phyloP scores from a whole-genome alignment of 176 grass and related monocot genomes.

The Eremochloa ophiuroides region DNA sequence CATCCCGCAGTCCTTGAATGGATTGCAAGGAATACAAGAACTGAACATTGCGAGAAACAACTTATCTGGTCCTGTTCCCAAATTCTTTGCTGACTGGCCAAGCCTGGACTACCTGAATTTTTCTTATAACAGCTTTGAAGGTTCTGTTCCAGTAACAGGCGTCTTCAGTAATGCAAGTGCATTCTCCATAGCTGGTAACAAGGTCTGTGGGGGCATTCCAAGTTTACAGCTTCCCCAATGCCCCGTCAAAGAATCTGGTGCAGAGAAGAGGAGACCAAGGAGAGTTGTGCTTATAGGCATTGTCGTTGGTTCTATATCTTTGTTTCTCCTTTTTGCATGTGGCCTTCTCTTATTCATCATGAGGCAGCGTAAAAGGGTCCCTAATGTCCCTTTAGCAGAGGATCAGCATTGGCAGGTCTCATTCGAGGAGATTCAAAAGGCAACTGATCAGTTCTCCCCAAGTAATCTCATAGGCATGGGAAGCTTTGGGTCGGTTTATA shows the following conservation, averaged over 20 bases:
- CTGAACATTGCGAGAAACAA: constrained; percentile 1
- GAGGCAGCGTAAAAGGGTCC: neutral
- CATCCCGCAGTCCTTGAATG: constrained; percentile 5
- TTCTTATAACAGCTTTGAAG: constrained; percentile 20
- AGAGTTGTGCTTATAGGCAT: constrained; percentile 10
- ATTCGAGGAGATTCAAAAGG: constrained; percentile 5
- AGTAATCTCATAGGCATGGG: constrained; percentile 27
- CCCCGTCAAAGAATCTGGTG: neutral
- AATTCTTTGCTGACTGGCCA: constrained; percentile 13
- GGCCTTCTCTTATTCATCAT: neutral
- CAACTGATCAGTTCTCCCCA: constrained; percentile 15
- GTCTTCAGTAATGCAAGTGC: constrained; percentile 27
- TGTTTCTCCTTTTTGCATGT: neutral
- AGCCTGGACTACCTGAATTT: constrained; percentile 1
- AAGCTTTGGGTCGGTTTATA: constrained; percentile 38
- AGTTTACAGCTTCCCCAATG: neutral
- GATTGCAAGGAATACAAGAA: constrained; percentile 3
- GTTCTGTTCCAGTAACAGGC: constrained; percentile 8
- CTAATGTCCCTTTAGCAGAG: neutral
- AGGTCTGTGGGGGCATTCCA: constrained; percentile 20
- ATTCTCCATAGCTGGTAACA: constrained; percentile 11
- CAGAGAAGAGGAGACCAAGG: neutral
- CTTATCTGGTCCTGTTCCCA: constrained; percentile 13
- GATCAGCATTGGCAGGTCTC: constrained; percentile 15
- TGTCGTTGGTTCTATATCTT: neutral